These are phyloP conservation scores for Dillenia suffruticosa DNA, from an alignment of 164 flowering plant species.

Conservation along the genomic window DNA sequence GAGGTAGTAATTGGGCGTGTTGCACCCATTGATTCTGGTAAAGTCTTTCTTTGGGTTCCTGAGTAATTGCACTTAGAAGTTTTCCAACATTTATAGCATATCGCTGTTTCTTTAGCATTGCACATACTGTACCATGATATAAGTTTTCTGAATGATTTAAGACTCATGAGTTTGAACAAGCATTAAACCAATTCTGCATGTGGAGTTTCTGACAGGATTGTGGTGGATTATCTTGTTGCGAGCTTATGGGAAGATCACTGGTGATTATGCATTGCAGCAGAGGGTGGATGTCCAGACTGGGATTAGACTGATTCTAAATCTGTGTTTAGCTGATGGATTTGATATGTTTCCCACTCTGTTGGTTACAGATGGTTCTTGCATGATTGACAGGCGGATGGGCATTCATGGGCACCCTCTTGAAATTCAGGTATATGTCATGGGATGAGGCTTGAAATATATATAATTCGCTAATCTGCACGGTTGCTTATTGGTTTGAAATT, in stretches of 20 bases:
- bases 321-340: constrained; percentile 87
- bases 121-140: too few relatives aligned
- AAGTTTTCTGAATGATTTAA: background rate
- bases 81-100: too few relatives aligned
- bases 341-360: constrained; percentile 91
- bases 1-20: constrained; percentile 97
- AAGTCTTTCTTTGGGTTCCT: constrained; percentile 1
- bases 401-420: constrained; percentile 97
- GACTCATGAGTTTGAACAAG: too few relatives aligned
- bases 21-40: constrained; percentile 97
- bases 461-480: too few relatives aligned
- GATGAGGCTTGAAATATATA: too few relatives aligned
- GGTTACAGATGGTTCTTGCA: constrained; percentile 95
- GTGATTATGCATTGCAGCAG: constrained; percentile 82
- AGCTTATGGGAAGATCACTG: constrained; percentile 89
- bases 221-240: constrained; percentile 97
- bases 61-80: too few relatives aligned
- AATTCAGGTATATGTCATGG: constrained; percentile 52
- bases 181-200: background rate
- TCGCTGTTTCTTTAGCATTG: too few relatives aligned
- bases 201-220: constrained; percentile 43
- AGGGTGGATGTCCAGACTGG: constrained; percentile 95
- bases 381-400: constrained; percentile 96
- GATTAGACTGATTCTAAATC: constrained; percentile 62
- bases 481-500: too few relatives aligned